These are phyloP conservation scores for Vanrija sp. DNA, from an alignment of 1,284 basidiomycete genomes.

Conservation along the genomic window DNA sequence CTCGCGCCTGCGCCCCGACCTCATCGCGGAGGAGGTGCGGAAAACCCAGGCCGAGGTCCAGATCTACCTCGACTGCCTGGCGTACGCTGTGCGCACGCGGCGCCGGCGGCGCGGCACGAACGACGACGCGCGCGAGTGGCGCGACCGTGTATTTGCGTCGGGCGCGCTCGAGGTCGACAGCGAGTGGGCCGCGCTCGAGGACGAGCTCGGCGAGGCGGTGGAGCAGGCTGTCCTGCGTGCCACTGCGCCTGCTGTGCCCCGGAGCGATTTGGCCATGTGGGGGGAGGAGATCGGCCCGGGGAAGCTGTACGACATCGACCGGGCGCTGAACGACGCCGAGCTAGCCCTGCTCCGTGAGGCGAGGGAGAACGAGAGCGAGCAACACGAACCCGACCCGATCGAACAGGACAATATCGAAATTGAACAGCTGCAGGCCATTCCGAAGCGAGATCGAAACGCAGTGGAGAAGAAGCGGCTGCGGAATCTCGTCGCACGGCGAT, in stretches of 20 bases:
- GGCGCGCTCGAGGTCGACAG: slow-evolving; percentile 58
- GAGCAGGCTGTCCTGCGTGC: slow-evolving; percentile 7
- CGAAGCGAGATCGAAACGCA: slow-evolving; percentile 16
- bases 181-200: slow-evolving; percentile 61
- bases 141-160: slow-evolving; percentile 16
- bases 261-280: neutral
- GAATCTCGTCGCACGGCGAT: slow-evolving; percentile 17
- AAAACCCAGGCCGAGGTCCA: slow-evolving; percentile 62
- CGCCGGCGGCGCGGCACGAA: slow-evolving; percentile 27
- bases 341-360: neutral
- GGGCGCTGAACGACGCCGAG: neutral
- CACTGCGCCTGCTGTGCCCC: neutral
- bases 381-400: slow-evolving; percentile 7
- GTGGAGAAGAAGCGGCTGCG: slow-evolving; percentile 16
- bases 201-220: slow-evolving; percentile 52
- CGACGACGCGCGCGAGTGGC: slow-evolving; percentile 25
- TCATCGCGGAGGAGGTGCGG: slow-evolving; percentile 60
- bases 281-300: neutral
- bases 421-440: slow-evolving; percentile 17
- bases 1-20: slow-evolving; percentile 66
- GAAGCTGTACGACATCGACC: neutral
- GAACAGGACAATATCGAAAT: slow-evolving; percentile 21
- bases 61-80: slow-evolving; percentile 57
- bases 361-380: neutral
- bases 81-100: slow-evolving; percentile 7